Conservation (phyloP, 2,329 filamentous ascomycete genomes). For the Magnaporthiopsis poae region DNA sequence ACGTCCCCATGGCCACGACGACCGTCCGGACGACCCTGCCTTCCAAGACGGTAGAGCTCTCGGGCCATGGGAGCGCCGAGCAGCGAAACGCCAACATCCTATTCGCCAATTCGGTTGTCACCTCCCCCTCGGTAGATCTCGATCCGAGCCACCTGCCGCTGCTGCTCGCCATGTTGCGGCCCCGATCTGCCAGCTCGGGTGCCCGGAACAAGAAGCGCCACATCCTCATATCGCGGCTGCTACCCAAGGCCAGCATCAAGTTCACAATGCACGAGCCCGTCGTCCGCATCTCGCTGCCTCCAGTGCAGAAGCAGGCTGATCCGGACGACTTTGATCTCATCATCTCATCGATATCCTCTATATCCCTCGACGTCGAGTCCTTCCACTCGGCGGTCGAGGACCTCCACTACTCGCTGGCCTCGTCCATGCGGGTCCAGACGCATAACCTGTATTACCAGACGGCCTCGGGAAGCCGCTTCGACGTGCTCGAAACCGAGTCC, state of each 20-base stretch:
- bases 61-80: slow-evolving; percentile 58
- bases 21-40: slow-evolving; percentile 88
- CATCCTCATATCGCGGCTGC: slow-evolving; percentile 72
- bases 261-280: slow-evolving; percentile 96
- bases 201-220: slow-evolving; percentile 43
- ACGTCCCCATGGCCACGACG: slow-evolving; percentile 94
- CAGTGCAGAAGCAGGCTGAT: slow-evolving; percentile 54
- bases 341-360: slow-evolving; percentile 87
- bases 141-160: slow-evolving; percentile 86
- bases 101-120: slow-evolving; percentile 91
- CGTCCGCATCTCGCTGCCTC: slow-evolving; percentile 75
- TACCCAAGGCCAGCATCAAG: slow-evolving; percentile 90
- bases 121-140: slow-evolving; percentile 86
- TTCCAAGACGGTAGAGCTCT: slow-evolving; percentile 81
- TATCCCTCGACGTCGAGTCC: slow-evolving; percentile 86
- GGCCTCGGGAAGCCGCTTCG: slow-evolving; percentile 68
- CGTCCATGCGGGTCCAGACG: slow-evolving; percentile 71
- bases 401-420: slow-evolving; percentile 75
- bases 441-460: slow-evolving; percentile 94
- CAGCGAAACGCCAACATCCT: slow-evolving; percentile 93
- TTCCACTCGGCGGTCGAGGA: slow-evolving; percentile 83
- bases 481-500: slow-evolving; percentile 77
- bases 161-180: slow-evolving; percentile 64
- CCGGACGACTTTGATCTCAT: slow-evolving; percentile 86
- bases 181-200: slow-evolving; percentile 31